phyloP scores from a whole-genome alignment of 2,329 filamentous ascomycete species.

The Fusarium ramigenum region DNA sequence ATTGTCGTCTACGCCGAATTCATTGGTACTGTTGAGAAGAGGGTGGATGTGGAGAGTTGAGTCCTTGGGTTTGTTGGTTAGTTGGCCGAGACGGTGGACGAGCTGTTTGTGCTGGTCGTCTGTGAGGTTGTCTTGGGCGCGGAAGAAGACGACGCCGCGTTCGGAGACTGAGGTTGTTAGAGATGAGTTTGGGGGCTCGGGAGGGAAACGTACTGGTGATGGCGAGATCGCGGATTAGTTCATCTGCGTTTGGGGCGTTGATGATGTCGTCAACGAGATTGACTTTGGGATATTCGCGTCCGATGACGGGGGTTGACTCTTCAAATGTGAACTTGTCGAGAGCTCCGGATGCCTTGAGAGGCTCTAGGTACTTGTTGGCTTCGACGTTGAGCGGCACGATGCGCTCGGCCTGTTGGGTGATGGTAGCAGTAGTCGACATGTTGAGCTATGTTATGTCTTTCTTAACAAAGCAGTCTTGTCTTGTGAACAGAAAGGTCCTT shows the following conservation, averaged over 20 bases:
- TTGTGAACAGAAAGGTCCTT: accelerated
- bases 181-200: too few species aligned
- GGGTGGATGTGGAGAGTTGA: conserved; percentile 71
- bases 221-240: conserved; percentile 67
- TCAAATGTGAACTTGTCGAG: conserved; percentile 42
- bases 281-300: conserved; percentile 61
- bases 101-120: conserved; percentile 70
- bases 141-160: conserved; percentile 72
- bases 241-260: conserved; percentile 62
- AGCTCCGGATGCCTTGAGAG: background rate
- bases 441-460: background rate
- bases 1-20: conserved; percentile 61
- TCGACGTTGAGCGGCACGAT: conserved; percentile 4
- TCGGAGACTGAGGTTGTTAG: conserved; percentile 60
- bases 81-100: conserved; percentile 65
- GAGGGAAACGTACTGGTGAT: conserved; percentile 59
- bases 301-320: conserved; percentile 58
- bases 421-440: conserved; percentile 4
- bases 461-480: background rate
- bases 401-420: conserved; percentile 1
- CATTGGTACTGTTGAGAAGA: conserved; percentile 61
- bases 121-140: conserved; percentile 64
- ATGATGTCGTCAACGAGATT: conserved; percentile 58
- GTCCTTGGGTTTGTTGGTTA: conserved; percentile 65
- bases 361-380: conserved; percentile 1